Base-by-base conservation (phyloP, 805 yeast species). In the baker's yeast (Saccharomyces cerevisiae) region DNA sequence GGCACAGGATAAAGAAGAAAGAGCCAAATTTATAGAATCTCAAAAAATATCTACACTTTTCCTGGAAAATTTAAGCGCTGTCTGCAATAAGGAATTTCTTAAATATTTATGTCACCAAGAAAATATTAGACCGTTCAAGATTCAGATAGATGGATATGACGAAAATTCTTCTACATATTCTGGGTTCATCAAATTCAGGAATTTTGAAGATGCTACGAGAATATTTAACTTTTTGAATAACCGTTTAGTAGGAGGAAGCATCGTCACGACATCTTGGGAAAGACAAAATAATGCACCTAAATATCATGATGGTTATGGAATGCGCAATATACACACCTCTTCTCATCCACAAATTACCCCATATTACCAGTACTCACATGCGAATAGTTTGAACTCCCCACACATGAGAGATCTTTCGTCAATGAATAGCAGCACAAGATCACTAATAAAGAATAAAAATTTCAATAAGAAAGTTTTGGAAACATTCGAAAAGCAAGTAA, bases 221-320 rank as follows among this genome's bases (percentile, higher is more conserved):
- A 50, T 67, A 17, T 60, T 59, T 41, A 55, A 53, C 3, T 59
- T 56, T 8, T 48, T 70, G 30, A 60, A 67, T 46, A 57, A 59
- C 13, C 61, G 62, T 48, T 55, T 68, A 30, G 56, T 70, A n/a
- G 72, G 71, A 8, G 71, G 69, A 27, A 58, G 61, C 24, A 53
- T 60, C 4, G 57, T 68, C 10, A 55, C 54, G 31, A 63, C 61
- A 6, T 61, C 65, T 2, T 67, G 67, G 68, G 50, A 51, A 47
- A 51, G 52, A 17, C 43, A 36, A 9, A 36, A 2, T 36, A 17
- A 9, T 36, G 8, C 43, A 17, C 17, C 43, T 8, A 36, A 17
- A 21, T 6, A 36, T 6, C 24, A 36, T 8, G 43, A 36, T 6
- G 43, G 17, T n/a, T 36, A 36, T 9, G 43, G 43, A 17, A 36